phyloP scores from a whole-genome alignment of 495 filamentous ascomycete genomes.

The Xylaria cubensis region DNA sequence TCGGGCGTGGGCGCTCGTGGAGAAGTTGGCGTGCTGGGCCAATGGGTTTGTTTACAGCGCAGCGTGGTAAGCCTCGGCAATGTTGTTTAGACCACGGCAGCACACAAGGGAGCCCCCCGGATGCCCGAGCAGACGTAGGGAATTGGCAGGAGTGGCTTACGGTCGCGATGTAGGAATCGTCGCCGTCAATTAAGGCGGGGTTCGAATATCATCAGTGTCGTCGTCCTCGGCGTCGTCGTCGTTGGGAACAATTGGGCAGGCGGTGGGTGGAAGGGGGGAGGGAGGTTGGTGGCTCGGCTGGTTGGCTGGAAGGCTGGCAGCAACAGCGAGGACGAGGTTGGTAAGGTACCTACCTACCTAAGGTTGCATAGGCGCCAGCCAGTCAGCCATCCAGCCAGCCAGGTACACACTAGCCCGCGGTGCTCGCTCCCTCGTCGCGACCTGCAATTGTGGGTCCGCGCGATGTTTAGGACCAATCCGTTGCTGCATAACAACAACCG shows the following conservation, averaged over 20 bases:
- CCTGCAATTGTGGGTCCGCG: slow-evolving; percentile 22
- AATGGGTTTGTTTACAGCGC: slow-evolving; percentile 49
- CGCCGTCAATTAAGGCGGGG: slow-evolving; percentile 38
- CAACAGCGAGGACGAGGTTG: slow-evolving; percentile 12
- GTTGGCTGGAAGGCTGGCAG: slow-evolving; percentile 23
- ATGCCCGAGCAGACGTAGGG: slow-evolving; percentile 20
- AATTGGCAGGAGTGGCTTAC: slow-evolving; percentile 34
- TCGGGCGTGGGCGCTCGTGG: slow-evolving; percentile 29
- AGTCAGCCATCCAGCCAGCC: background rate
- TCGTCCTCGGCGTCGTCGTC: slow-evolving; percentile 18
- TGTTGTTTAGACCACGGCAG: slow-evolving; percentile 13
- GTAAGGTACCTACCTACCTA: background rate
- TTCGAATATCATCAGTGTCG: slow-evolving; percentile 27
- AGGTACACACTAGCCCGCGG: background rate
- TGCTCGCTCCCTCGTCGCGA: slow-evolving; percentile 9
- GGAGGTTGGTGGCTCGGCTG: slow-evolving; percentile 19
- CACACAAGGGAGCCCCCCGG: background rate
- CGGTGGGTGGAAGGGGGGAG: slow-evolving; percentile 18
- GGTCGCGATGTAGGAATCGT: slow-evolving; percentile 39
- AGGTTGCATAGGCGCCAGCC: slow-evolving; percentile 19
- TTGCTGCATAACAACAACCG: slow-evolving; percentile 22
- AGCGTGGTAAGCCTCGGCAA: slow-evolving; percentile 28
- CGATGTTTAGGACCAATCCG: slow-evolving; percentile 16
- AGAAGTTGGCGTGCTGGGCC: slow-evolving; percentile 29
- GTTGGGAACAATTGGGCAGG: slow-evolving; percentile 27